Conservation (phyloP, 352 stramenopile genomes). For the Globisporangium megalacanthum region DNA sequence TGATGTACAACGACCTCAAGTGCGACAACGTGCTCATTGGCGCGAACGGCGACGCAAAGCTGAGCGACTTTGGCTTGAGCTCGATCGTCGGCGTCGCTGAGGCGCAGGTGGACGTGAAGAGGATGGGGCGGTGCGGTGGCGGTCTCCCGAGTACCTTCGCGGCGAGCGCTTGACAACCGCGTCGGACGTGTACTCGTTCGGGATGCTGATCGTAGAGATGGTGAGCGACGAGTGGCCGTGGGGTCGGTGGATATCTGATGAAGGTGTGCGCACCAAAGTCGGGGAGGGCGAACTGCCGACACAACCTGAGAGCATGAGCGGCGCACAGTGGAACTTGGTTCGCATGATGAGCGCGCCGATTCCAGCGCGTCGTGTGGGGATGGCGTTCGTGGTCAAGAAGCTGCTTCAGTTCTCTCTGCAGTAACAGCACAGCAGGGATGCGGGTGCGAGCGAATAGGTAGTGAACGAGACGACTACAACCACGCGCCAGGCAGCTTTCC, state of each 20-base stretch:
- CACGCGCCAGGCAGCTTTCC: too few relatives aligned
- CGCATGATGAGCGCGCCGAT: not conserved
- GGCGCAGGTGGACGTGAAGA: not conserved
- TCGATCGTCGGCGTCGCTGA: not conserved
- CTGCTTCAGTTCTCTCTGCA: not conserved
- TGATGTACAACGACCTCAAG: not conserved
- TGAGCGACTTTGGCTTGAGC: not conserved
- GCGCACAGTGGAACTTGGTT: not conserved
- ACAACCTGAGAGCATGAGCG: not conserved
- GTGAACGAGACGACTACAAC: too few relatives aligned
- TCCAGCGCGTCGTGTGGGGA: not conserved
- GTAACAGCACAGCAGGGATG: too few relatives aligned
- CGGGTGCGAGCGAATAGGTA: too few relatives aligned
- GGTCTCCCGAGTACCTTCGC: not conserved
- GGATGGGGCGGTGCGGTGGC: not conserved
- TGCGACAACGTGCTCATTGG: not conserved
- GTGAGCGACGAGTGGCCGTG: not conserved
- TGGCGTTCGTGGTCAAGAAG: not conserved
- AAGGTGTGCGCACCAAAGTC: not conserved
- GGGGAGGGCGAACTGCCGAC: not conserved
- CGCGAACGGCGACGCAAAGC: not conserved
- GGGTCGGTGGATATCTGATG: not conserved
- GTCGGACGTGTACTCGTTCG: not conserved
- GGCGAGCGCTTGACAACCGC: not conserved
- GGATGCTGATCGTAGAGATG: not conserved